These are phyloP conservation scores for Orbilia quercus DNA, from an alignment of 2,329 filamentous ascomycete species.

Conservation along the genomic window DNA sequence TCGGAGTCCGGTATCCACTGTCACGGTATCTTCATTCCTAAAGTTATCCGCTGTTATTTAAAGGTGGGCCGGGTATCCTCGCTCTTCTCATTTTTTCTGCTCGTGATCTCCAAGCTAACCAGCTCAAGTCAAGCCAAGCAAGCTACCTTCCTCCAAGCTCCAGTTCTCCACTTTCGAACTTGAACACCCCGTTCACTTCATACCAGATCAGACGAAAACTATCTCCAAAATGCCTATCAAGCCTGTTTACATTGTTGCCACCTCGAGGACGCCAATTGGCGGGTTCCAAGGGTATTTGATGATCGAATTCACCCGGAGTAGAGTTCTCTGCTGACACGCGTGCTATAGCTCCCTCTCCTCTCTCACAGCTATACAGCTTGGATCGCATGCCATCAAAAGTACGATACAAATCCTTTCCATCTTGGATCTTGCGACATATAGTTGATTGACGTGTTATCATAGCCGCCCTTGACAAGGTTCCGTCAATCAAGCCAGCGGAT, in stretches of 20 bases:
- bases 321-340: slow-evolving; percentile 21
- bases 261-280: slow-evolving; percentile 88
- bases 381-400: slow-evolving; percentile 93
- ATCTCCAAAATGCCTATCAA: slow-evolving; percentile 30
- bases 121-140: neutral
- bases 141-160: slow-evolving; percentile 15
- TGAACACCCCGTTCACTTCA: neutral
- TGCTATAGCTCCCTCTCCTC: slow-evolving; percentile 81
- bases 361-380: slow-evolving; percentile 85
- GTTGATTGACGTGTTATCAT: slow-evolving; percentile 15
- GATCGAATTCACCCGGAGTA: neutral
- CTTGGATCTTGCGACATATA: neutral
- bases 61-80: slow-evolving; percentile 1
- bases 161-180: slow-evolving; percentile 24
- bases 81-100: neutral
- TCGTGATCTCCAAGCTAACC: slow-evolving; percentile 21
- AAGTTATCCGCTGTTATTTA: slow-evolving; percentile 5
- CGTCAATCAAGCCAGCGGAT: slow-evolving; percentile 85
- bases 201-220: slow-evolving; percentile 1
- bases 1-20: slow-evolving; percentile 53
- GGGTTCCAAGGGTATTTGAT: slow-evolving; percentile 85
- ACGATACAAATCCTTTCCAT: slow-evolving; percentile 55
- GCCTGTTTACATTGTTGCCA: slow-evolving; percentile 91
- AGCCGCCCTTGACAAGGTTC: slow-evolving; percentile 84
- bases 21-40: neutral